A percentile compares a stretch with the other conserved stretches of the same genome.
Conservation (phyloP, 1,284 basidiomycete genomes). For the Fomitopsis schrenkii region DNA sequence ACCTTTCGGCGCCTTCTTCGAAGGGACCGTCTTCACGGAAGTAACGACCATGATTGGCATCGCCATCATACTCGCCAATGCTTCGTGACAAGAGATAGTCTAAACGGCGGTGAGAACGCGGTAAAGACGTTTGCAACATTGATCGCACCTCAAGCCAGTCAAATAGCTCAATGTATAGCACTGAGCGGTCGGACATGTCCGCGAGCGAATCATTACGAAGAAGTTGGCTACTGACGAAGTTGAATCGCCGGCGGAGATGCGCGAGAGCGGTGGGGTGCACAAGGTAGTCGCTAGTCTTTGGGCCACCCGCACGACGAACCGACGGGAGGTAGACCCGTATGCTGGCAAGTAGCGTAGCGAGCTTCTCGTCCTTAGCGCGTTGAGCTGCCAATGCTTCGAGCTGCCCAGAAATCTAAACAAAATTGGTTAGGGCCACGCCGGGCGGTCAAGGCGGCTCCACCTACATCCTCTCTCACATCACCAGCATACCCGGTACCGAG, state of each 20-base stretch:
- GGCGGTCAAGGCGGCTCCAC: constrained; percentile 23
- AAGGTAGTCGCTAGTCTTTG: constrained; percentile 79
- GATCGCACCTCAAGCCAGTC: constrained; percentile 82
- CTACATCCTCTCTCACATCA: constrained; percentile 73
- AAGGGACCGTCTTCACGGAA: constrained; percentile 58
- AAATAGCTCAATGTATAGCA: constrained; percentile 85
- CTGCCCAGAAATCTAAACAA: constrained; percentile 68
- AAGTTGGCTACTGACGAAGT: constrained; percentile 78
- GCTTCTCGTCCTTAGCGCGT: constrained; percentile 62
- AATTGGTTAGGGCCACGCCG: constrained; percentile 5
- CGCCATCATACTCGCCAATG: constrained; percentile 89
- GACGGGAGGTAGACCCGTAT: constrained; percentile 80
- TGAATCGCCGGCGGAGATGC: constrained; percentile 85
- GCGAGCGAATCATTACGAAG: constrained; percentile 87
- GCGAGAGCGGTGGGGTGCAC: constrained; percentile 87
- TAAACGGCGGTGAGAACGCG: constrained; percentile 23
- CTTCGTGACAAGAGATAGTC: constrained; percentile 89
- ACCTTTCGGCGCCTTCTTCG: constrained; percentile 38
- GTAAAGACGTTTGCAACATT: background rate
- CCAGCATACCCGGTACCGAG: constrained; percentile 86
- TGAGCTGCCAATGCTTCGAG: constrained; percentile 72
- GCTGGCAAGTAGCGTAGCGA: constrained; percentile 61
- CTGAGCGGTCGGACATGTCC: constrained; percentile 86
- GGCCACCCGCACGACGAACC: constrained; percentile 65
- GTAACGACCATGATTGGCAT: constrained; percentile 89